Conservation (phyloP, 768 basidiomycete species). For the Dioszegia hungarica region DNA sequence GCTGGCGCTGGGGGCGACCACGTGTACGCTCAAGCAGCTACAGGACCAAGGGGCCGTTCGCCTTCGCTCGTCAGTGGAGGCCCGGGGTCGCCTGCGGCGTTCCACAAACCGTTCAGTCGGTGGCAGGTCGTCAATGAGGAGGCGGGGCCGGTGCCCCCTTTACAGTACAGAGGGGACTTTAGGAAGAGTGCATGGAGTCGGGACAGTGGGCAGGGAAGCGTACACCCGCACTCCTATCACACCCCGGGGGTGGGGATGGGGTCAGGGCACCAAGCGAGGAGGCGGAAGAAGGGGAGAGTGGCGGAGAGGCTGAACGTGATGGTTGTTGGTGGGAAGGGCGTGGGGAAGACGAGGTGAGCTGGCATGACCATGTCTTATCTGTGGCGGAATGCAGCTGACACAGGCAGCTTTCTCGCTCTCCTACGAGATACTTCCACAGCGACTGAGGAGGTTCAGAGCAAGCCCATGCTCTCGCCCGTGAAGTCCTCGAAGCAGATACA, state of each 20-base stretch:
- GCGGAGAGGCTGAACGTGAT: conserved; percentile 29
- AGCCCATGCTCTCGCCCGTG: too few relatives aligned
- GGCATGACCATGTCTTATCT: neutral
- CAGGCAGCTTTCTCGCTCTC: too few relatives aligned
- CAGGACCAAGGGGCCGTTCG: neutral
- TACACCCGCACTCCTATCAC: neutral
- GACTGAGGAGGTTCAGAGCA: neutral
- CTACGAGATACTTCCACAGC: too few relatives aligned
- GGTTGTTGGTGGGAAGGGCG: conserved; percentile 33
- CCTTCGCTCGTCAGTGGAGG: conserved; percentile 8
- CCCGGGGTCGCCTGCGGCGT: conserved; percentile 14
- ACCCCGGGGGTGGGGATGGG: neutral
- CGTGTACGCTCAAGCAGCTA: too few relatives aligned
- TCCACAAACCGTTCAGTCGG: conserved; percentile 29
- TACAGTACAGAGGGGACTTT: conserved; percentile 12
- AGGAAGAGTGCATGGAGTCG: conserved; percentile 16
- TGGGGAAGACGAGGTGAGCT: conserved; percentile 42
- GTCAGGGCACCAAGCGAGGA: neutral
- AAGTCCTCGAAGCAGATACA: neutral
- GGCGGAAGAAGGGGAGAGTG: conserved; percentile 11
- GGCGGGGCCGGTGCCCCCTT: neutral
- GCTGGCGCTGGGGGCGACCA: too few relatives aligned
- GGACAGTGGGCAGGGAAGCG: neutral
- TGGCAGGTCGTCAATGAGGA: conserved; percentile 16
- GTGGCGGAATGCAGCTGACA: too few relatives aligned